Base-by-base conservation (phyloP, 176 grass and related monocot species). In the Oryza punctata region DNA sequence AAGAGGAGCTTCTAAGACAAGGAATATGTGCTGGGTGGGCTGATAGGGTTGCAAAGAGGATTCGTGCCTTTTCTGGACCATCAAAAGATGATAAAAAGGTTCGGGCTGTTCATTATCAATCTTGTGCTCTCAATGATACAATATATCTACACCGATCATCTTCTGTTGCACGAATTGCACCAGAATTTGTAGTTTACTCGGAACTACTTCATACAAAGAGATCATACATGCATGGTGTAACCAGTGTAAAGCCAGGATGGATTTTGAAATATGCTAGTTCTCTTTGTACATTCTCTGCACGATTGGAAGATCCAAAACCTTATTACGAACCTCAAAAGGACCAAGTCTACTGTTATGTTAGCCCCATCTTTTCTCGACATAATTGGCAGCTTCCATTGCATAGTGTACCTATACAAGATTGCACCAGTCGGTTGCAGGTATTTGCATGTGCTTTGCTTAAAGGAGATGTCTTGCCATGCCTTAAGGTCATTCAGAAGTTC, bases 21-120 rank as follows among this genome's bases (percentile, higher is more conserved):
- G 91, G 91, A 32, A 90, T 99, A 65, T 96, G 91, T 85, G 96
- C 93, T 59, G 93, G 96, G 72, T 99, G 96, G 96, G 91, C 83
- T 52, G 93, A 99, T 77, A 92, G 96, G 76, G 93, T 96, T 85
- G 89, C 96, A 78, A 99, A 91, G 88, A 91, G 84, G 72, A 75
- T 83, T 50, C 85, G 44, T 63, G 84, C 66, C 35, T 82, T 89
- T 67, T 72, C 73, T 64, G 66, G 81, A 49, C 67, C 65, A 77
- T 90, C 87, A 78, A 80, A 92, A 77, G 84, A 83, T 75, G 87
- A 94, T 57, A 83, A 50, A 78, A 96, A 94, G 82, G 61, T 61
- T 78, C 89, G 83, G 63, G 87, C 87, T 85, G 63, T 85, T 82
- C 82, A 65, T 38, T 96, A 96, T 72, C 96, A 87, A 57, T 96